phyloP scores from a whole-genome alignment of 805 yeast genomes.

The Candida fluviatilis region DNA sequence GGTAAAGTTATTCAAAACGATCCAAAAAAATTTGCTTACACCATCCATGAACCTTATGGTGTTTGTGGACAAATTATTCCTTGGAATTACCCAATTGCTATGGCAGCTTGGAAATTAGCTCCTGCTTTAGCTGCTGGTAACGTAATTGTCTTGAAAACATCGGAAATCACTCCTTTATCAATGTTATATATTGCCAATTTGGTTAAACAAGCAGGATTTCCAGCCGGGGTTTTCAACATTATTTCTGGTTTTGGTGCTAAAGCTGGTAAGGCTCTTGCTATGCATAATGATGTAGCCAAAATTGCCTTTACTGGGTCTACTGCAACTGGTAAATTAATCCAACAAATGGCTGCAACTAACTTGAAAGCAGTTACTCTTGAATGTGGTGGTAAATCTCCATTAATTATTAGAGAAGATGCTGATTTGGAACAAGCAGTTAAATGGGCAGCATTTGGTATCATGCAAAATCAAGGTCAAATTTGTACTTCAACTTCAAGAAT shows the following conservation, averaged over 20 bases:
- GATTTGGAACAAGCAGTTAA: constrained; percentile 61
- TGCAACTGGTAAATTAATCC: constrained; percentile 62
- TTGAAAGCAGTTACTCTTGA: constrained; percentile 64
- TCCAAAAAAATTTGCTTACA: constrained; percentile 56
- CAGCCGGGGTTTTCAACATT: constrained; percentile 72
- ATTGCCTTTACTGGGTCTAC: constrained; percentile 67
- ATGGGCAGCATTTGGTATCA: constrained; percentile 65
- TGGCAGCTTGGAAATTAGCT: constrained; percentile 79
- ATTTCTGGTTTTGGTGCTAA: constrained; percentile 64
- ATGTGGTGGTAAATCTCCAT: constrained; percentile 72
- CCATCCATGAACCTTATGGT: constrained; percentile 55
- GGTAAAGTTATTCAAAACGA: constrained; percentile 44
- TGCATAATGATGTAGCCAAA: constrained; percentile 54
- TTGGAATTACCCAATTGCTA: constrained; percentile 47
- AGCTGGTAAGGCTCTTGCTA: constrained; percentile 66
- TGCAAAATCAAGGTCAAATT: constrained; percentile 63
- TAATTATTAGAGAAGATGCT: constrained; percentile 59
- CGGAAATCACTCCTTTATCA: constrained; percentile 74
- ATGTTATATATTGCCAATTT: constrained; percentile 56
- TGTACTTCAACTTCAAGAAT: constrained; percentile 67
- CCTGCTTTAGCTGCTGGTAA: constrained; percentile 84
- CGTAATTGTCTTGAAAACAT: constrained; percentile 64
- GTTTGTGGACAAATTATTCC: constrained; percentile 46
- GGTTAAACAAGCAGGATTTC: constrained; percentile 66
- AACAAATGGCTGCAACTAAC: constrained; percentile 55